Percentiles rank a stretch among this genome's conserved stretches.
Conservation (phyloP, 257 asterid genomes). For the Craterostigma plantagineum region DNA sequence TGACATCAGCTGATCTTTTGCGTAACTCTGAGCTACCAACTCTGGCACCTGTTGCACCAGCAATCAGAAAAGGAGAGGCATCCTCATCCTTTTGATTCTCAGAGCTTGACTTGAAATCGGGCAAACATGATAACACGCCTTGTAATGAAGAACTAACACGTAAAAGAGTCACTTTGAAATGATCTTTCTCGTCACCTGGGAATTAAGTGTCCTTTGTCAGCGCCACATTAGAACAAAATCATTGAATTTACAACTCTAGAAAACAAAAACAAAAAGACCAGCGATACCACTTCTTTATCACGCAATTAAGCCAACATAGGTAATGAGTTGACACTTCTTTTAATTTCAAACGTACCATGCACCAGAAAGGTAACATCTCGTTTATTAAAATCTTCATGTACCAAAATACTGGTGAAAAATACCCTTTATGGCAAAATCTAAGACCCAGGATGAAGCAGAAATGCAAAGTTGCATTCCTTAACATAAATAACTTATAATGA, state of each 20-base stretch:
- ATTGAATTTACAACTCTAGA: not conserved
- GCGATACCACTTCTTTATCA: not conserved
- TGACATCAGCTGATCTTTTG: conserved; percentile 66
- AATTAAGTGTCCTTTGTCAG: conserved; percentile 20
- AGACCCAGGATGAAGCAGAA: not conserved
- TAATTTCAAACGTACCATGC: too few species aligned
- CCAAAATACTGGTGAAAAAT: too few species aligned
- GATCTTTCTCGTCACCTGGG: conserved; percentile 92
- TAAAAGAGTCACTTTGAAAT: conserved; percentile 95
- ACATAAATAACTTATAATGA: conserved; percentile 10
- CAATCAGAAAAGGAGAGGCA: conserved; percentile 45
- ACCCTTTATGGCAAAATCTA: too few species aligned
- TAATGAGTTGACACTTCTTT: too few species aligned
- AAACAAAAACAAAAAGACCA: not conserved
- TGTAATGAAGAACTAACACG: conserved; percentile 94
- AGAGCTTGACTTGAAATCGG: conserved; percentile 83
- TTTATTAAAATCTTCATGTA: too few species aligned
- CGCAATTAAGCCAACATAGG: too few species aligned
- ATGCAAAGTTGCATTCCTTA: conserved; percentile 1
- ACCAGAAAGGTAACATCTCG: too few species aligned
- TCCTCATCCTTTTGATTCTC: conserved; percentile 48
- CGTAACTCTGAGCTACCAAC: conserved; percentile 84
- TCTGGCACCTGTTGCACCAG: conserved; percentile 90
- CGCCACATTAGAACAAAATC: conserved; percentile 8
- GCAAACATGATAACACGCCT: conserved; percentile 93